Conservation (phyloP, 2,329 filamentous ascomycete species). For the Curvularia lunata region DNA sequence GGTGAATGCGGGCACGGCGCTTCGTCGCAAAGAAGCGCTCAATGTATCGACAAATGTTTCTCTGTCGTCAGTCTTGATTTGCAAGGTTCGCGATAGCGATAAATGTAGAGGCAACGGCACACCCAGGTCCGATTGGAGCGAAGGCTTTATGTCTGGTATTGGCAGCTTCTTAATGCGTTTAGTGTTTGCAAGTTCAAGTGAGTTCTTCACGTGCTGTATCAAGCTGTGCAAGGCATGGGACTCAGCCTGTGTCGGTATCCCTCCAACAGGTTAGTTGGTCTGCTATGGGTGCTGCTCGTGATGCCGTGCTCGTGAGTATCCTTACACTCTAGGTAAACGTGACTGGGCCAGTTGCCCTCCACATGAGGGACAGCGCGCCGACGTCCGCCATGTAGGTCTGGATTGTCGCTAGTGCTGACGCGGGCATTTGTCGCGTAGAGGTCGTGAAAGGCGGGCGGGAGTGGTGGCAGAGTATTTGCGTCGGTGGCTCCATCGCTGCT, state of each 20-base stretch:
- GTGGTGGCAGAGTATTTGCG: constrained; percentile 65
- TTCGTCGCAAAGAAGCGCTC: constrained; percentile 47
- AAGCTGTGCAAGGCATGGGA: constrained; percentile 37
- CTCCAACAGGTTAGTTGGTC: constrained; percentile 47
- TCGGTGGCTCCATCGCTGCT: constrained; percentile 19
- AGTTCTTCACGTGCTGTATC: constrained; percentile 35
- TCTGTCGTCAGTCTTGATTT: constrained; percentile 74
- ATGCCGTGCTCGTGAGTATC: constrained; percentile 22
- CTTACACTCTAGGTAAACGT: constrained; percentile 92
- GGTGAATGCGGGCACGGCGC: constrained; percentile 60
- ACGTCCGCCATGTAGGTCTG: constrained; percentile 82
- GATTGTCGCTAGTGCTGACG: constrained; percentile 79
- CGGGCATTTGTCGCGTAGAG: constrained; percentile 85
- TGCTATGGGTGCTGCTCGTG: constrained; percentile 20
- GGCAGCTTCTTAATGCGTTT: constrained; percentile 31
- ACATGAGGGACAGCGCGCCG: constrained; percentile 83
- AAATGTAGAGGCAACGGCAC: constrained; percentile 84
- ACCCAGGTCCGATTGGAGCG: constrained; percentile 79
- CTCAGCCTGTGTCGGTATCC: constrained; percentile 47
- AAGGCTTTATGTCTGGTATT: constrained; percentile 62
- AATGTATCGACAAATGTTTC: constrained; percentile 69
- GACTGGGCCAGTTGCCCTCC: constrained; percentile 89
- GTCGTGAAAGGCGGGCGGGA: constrained; percentile 83
- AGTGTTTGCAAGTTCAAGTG: constrained; percentile 27
- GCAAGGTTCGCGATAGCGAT: constrained; percentile 83